These are phyloP conservation scores for Circinella minor DNA, from an alignment of 371 early-diverging fungal species.

Conservation along the genomic window DNA sequence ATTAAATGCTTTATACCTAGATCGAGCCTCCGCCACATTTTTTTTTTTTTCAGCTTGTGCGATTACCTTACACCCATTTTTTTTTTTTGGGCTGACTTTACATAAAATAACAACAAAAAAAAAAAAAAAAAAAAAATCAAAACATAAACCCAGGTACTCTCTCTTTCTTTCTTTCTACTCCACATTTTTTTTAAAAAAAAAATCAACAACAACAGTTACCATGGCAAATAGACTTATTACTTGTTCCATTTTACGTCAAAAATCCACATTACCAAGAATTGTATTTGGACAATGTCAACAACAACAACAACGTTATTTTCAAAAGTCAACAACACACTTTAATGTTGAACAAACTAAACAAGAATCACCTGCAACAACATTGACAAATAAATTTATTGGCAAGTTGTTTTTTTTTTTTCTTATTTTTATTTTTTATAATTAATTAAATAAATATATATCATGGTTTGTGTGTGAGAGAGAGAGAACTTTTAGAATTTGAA, in stretches of 20 bases:
- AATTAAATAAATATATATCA: neutral
- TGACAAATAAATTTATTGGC: conserved; percentile 21
- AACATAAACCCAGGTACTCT: neutral
- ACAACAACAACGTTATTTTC: conserved; percentile 10
- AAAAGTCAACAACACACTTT: neutral
- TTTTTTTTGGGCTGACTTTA: no score
- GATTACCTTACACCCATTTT: no score
- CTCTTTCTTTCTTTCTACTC: no score
- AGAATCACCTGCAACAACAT: conserved; percentile 3
- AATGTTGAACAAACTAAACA: neutral
- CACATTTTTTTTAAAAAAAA: neutral
- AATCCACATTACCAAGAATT: conserved; percentile 7
- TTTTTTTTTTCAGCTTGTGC: no score
- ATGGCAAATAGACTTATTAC: conserved; percentile 10
- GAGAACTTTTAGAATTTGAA: no score
- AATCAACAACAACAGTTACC: neutral
- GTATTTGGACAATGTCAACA: neutral
- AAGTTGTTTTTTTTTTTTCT: neutral
- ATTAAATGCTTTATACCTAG: no score
- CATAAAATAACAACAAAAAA: no score
- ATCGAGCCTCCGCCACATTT: no score
- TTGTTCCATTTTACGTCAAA: conserved; percentile 11
- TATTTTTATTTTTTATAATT: neutral
- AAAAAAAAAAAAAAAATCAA: neutral
- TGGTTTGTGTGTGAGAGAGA: no score